Base-by-base conservation (phyloP, 2,329 filamentous ascomycete species). In the Pyrenochaeta sp. region DNA sequence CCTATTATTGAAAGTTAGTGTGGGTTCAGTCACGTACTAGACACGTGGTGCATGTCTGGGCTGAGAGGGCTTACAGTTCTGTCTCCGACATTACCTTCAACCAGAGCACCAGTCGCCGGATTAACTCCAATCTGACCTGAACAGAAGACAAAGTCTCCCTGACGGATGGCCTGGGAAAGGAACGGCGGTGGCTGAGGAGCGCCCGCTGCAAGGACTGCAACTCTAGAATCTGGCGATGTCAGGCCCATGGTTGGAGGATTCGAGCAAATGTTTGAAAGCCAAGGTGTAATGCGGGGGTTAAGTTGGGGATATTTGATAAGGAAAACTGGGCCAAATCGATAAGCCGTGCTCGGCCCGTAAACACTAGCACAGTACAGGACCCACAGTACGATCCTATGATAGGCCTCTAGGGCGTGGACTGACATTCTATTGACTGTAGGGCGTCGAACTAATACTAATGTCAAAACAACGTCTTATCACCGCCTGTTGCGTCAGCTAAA, bases 131-230 rank as follows among this genome's bases (percentile, higher is more conserved):
- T 80, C 59, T 82, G 82, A 22, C 89, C 89, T 1, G 87, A 90
- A 80, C 88, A 90, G 79, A 90, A 91, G 22, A 91, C 86, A 71
- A 89, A 84, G 67, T 87, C 88, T 67, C 88, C 86, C 73, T 59
- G 37, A 15, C 56, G 59, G 13, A 65, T 59, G 27, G 62, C 62
- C 42, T 59, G 83, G 82, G 64, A 86, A 81, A 65, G 89, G 81
- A 44, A 86, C 12, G 60, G 28, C 5, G 54, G 60, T 15, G 60
- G 60, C 24, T 40, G 2, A 15, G 60, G 60, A n/a, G 57, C 55
- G 13, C 49, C 28, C 1, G 55, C 28, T 6, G 59, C 34, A 19
- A 39, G 52, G 27, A 62, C 49, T 8, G 55, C 44, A 7, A 24
- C 37, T 51, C 55, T 50, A 13, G 30, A 19, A 48, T 54, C 39